Evolutionary conservation across 2,329 filamentous ascomycete species (phyloP), one percentile per base, ranked within the genome.

Genomic region (Alternaria sp.): DNA sequence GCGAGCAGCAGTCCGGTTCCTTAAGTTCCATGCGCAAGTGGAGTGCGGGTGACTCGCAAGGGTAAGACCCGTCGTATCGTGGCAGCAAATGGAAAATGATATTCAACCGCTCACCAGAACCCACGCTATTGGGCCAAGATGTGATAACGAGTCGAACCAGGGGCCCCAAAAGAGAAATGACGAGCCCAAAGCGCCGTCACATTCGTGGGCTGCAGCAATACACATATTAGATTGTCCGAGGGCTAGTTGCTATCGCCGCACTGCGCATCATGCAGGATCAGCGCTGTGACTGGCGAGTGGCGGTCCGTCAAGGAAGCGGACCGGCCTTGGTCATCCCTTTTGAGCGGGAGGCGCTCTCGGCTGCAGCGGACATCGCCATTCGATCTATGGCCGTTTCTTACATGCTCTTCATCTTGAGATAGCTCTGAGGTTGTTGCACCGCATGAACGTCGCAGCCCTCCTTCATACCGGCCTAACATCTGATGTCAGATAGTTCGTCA

Each of bases 121-220:
- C 64, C 64, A 67, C 68, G 65, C 75, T 76, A 78, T 78, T 78
- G 75, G 72, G 73, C 73, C 74, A 76, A 76, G 73, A 59, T 74
- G 75, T 78, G 76, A 78, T 76, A 71, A 59, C 65, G 67, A 71
- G 65, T 61, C 56, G 54, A 59, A 70, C 67, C 63, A 61, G 71
- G 71, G 66, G 43, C 14, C 65, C 66, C 30, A 56, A 70, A 67
- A 55, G 60, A 59, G 66, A 54, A 64, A 54, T 61, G 63, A 70
- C 68, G 62, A 65, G 68, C 61, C 65, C 61, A 69, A 61, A 59
- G 61, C 67, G 66, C 65, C 62, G 73, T 76, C 70, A 69, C 69
- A 59, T 41, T 64, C 62, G 61, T 53, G 65, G 66, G 61, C 66
- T 67, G 68, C 68, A 70, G 69, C 67, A 55, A 68, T 57, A 57